Base-by-base conservation (phyloP, 805 yeast genomes). In the Ogataea glucozyma region DNA sequence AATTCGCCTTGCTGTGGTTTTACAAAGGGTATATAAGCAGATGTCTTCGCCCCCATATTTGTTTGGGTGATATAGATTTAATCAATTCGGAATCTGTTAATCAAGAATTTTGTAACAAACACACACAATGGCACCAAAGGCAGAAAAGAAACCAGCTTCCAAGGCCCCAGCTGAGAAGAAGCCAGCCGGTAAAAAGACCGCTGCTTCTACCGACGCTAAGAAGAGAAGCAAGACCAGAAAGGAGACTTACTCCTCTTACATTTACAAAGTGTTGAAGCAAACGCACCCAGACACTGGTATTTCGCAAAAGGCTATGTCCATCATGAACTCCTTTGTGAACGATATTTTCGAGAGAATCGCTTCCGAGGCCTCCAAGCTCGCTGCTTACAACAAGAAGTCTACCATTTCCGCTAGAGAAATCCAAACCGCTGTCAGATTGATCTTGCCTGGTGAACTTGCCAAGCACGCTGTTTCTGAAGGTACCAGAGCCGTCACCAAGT, bases 281-380 rank as follows among this genome's bases (percentile, higher is more conserved):
- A 90, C 97, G 52, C 98, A 91, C 75, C 98, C 97, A 72, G 97
- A 91, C 72, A 91, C 98, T 52, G 98, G 97, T 88, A 91, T 91
- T 68, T 90, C 98, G 61, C 96, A 89, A 76, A 87, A 88, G 71
- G 96, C 98, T 54, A 91, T 91, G 96, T 88, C 96, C 55, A 91
- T 91, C 71, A 84, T 91, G 93, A 91, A 91, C 86, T 91, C 97
- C 35, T 91, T 91, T 61, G 97, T 91, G 60, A 90, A 89, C 75
- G 97, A 91, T 74, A 88, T 90, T 68, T 91, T 90, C 67, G 97
- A 90, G 79, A 90, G 98, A 80, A 86, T 91, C 64, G 97, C 97
- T 61, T 74, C 91, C 61, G 97, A 90, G 77, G 97, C 97, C 62
- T 90, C 97, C 57, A 91, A 90, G 76, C 83, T 91, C 64, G 97